Percentiles rank a stretch among this genome's conserved stretches.
These are phyloP conservation scores for Melanopsichium pennsylvanicum DNA, from an alignment of 1,284 basidiomycete species.

Conservation along the genomic window DNA sequence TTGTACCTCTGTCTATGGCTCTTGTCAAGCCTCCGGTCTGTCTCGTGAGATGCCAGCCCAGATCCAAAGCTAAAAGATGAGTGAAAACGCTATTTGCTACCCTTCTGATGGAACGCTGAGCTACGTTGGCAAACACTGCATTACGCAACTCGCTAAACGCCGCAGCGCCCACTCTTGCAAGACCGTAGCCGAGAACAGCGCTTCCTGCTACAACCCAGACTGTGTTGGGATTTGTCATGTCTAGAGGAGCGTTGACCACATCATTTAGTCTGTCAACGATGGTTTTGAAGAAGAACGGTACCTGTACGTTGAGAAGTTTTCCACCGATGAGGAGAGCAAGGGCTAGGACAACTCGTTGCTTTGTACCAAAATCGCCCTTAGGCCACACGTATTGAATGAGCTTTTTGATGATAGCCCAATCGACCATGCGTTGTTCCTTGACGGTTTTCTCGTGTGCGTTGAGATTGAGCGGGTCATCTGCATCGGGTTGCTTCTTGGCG, in stretches of 20 bases:
- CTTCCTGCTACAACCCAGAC: conserved; percentile 91
- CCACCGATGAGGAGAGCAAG: conserved; percentile 82
- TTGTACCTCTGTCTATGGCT: conserved; percentile 96
- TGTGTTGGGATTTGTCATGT: conserved; percentile 78
- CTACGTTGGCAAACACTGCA: conserved; percentile 94
- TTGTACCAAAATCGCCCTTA: conserved; percentile 69
- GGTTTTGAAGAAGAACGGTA: conserved; percentile 91
- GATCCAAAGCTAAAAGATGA: conserved; percentile 87
- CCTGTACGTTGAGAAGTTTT: conserved; percentile 95
- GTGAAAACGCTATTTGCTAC: conserved; percentile 93
- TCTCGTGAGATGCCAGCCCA: conserved; percentile 89
- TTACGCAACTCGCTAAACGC: conserved; percentile 91
- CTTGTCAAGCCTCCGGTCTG: conserved; percentile 95
- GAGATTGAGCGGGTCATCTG: conserved; percentile 55
- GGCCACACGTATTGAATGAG: conserved; percentile 73
- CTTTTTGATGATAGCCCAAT: conserved; percentile 71
- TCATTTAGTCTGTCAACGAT: conserved; percentile 87
- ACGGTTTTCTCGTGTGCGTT: conserved; percentile 35
- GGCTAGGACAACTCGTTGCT: conserved; percentile 80
- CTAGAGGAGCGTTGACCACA: conserved; percentile 68
- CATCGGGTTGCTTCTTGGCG: conserved; percentile 35
- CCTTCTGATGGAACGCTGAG: conserved; percentile 89
- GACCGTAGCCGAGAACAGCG: conserved; percentile 88
- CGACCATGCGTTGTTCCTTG: conserved; percentile 63
- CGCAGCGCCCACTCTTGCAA: conserved; percentile 86